Percentiles rank a stretch among this genome's conserved stretches.
phyloP scores from a whole-genome alignment of 176 grass and related monocot species.

The Pontederia crassipes region DNA sequence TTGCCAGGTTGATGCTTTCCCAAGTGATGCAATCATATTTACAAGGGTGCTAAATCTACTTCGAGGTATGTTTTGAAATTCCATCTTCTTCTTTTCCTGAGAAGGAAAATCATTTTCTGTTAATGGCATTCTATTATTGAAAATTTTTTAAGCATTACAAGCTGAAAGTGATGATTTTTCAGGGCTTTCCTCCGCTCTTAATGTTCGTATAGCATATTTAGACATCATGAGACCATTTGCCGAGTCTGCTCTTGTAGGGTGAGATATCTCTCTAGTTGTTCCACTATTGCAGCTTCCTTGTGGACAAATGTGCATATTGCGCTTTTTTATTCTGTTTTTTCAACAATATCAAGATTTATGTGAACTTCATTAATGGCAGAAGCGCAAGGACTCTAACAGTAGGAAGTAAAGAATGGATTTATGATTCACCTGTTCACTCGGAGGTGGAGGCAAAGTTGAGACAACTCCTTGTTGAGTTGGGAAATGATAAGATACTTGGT shows the following conservation, averaged over 20 bases:
- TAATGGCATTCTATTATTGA: too few relatives aligned
- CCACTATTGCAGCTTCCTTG: not conserved
- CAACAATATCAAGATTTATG: not conserved
- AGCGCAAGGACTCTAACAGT: constrained; percentile 24
- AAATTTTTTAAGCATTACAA: not conserved
- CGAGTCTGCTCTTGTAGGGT: constrained; percentile 84
- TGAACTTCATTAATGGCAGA: constrained; percentile 32
- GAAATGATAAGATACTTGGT: constrained; percentile 87
- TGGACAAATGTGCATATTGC: not conserved
- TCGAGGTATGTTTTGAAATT: constrained; percentile 49
- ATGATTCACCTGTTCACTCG: constrained; percentile 76
- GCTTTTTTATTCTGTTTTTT: not conserved
- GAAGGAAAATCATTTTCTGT: not conserved
- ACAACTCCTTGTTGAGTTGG: constrained; percentile 57
- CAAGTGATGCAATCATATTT: constrained; percentile 96
- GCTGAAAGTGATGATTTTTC: constrained; percentile 6
- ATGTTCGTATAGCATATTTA: constrained; percentile 81
- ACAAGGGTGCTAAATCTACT: constrained; percentile 94
- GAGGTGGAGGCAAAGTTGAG: constrained; percentile 78
- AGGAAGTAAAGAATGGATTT: constrained; percentile 55
- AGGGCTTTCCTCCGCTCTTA: constrained; percentile 85
- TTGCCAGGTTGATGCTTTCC: constrained; percentile 89
- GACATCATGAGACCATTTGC: constrained; percentile 99
- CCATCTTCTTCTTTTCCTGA: not conserved
- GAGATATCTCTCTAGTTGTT: constrained; percentile 17